Percentiles rank a stretch among this genome's conserved stretches.
These are phyloP conservation scores for Wilcoxina mikolae DNA, from an alignment of 495 filamentous ascomycete species.

Conservation along the genomic window DNA sequence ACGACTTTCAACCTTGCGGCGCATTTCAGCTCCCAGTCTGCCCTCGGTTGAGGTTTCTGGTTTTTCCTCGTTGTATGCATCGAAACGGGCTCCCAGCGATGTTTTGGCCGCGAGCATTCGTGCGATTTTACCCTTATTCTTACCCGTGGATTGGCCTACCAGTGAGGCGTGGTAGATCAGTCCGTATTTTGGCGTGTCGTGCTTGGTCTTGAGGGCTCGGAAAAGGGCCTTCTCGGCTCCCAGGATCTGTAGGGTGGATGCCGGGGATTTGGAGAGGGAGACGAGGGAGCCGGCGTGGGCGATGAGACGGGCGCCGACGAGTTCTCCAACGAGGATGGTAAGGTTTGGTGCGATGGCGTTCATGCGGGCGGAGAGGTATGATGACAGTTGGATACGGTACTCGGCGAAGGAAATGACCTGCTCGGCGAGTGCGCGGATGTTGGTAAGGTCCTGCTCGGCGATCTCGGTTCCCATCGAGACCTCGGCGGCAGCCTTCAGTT, in stretches of 20 bases:
- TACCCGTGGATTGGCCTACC: slow-evolving; percentile 88
- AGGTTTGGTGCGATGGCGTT: slow-evolving; percentile 92
- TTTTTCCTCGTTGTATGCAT: slow-evolving; percentile 79
- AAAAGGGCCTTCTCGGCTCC: slow-evolving; percentile 98
- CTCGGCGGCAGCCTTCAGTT: slow-evolving; percentile 86
- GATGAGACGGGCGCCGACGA: slow-evolving; percentile 90
- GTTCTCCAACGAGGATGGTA: slow-evolving; percentile 80
- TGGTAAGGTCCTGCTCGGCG: slow-evolving; percentile 69
- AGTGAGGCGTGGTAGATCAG: slow-evolving; percentile 96
- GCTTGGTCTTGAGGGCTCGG: slow-evolving; percentile 96
- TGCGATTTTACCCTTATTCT: slow-evolving; percentile 98
- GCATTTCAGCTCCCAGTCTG: slow-evolving; percentile 53
- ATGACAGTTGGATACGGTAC: slow-evolving; percentile 72
- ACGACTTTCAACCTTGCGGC: slow-evolving; percentile 70
- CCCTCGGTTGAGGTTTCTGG: slow-evolving; percentile 51
- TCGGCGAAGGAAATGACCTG: slow-evolving; percentile 84
- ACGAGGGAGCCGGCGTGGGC: slow-evolving; percentile 89
- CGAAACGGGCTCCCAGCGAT: slow-evolving; percentile 80
- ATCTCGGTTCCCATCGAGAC: slow-evolving; percentile 98
- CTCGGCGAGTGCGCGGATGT: slow-evolving; percentile 78
- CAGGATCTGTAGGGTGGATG: slow-evolving; percentile 91
- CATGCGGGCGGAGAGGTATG: slow-evolving; percentile 87
- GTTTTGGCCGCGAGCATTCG: slow-evolving; percentile 89
- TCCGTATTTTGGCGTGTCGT: slow-evolving; percentile 98
- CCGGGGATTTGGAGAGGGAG: slow-evolving; percentile 91